phyloP scores from a whole-genome alignment of 179 eudicot genomes.

The Spinacia oleracea region DNA sequence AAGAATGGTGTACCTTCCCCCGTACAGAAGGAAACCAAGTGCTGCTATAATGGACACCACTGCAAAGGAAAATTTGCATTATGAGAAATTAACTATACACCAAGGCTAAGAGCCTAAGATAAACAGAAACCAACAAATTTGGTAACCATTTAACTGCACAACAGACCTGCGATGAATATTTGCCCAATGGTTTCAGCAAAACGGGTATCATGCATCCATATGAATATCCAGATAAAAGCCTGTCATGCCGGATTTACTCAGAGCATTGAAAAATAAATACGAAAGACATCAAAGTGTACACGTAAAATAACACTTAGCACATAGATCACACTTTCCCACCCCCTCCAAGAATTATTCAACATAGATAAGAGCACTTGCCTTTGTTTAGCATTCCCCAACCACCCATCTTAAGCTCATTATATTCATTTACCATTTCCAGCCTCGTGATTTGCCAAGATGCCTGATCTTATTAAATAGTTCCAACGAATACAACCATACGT shows the following conservation, averaged over 20 bases:
- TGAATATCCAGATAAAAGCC: constrained; percentile 75
- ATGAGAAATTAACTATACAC: constrained; percentile 1
- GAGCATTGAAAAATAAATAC: not conserved
- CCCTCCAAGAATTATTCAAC: not conserved
- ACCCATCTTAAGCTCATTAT: not conserved
- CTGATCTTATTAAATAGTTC: not conserved
- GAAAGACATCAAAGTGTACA: not conserved
- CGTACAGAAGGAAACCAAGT: constrained; percentile 74
- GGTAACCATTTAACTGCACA: not conserved
- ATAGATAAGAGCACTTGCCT: not conserved
- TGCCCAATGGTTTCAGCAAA: constrained; percentile 53
- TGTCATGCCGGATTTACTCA: constrained; percentile 30
- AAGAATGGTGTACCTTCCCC: constrained; percentile 66
- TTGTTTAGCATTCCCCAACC: not conserved
- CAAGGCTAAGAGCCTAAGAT: not conserved
- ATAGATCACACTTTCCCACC: not conserved
- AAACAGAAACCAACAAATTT: constrained; percentile 7
- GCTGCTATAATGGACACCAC: constrained; percentile 80
- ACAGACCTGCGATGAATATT: constrained; percentile 70
- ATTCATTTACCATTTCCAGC: not conserved
- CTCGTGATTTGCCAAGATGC: not conserved
- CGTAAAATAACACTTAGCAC: not conserved
- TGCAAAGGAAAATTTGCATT: constrained; percentile 39
- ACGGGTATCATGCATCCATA: constrained; percentile 66
- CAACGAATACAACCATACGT: not conserved